These are phyloP conservation scores for Xylaria polymorpha DNA, from an alignment of 2,329 filamentous ascomycete genomes.

Conservation along the genomic window DNA sequence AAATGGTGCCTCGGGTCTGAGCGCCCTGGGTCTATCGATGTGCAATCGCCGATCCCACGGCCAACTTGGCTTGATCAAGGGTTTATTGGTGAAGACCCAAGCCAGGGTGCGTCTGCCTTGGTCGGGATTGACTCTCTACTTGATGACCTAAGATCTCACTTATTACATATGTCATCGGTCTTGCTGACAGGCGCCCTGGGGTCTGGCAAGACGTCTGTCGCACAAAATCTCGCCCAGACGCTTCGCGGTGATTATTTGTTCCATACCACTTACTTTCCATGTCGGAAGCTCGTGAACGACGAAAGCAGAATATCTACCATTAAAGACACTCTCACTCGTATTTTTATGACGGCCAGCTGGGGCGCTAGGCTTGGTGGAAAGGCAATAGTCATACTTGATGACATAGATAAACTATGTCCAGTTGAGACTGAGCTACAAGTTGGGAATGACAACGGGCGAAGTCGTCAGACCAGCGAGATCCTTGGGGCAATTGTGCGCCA, in stretches of 20 bases:
- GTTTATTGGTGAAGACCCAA: conserved; percentile 64
- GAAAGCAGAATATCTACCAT: conserved; percentile 90
- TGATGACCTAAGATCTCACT: conserved; percentile 76
- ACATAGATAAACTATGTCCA: conserved; percentile 92
- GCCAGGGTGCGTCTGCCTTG: conserved; percentile 67
- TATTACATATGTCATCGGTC: conserved; percentile 88
- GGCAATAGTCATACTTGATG: conserved; percentile 88
- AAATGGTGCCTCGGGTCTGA: conserved; percentile 85
- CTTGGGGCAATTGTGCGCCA: conserved; percentile 85
- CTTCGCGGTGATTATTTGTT: conserved; percentile 80
- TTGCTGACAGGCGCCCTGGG: conserved; percentile 89
- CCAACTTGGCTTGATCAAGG: conserved; percentile 66
- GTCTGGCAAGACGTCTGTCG: conserved; percentile 86
- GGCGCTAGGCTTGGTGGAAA: conserved; percentile 86
- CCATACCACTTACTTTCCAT: conserved; percentile 87
- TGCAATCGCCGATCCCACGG: conserved; percentile 78
- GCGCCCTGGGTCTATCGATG: conserved; percentile 76
- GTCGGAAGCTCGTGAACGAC: conserved; percentile 87
- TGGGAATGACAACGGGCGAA: conserved; percentile 91
- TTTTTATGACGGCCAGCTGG: conserved; percentile 93
- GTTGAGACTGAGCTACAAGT: conserved; percentile 95
- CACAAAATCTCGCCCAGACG: conserved; percentile 78
- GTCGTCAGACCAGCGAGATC: conserved; percentile 90
- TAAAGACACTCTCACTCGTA: conserved; percentile 84
- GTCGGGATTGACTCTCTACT: conserved; percentile 88